A percentile compares a stretch with the other conserved stretches of the same genome.
These are phyloP conservation scores for Dryadomyces sulphureus DNA, from an alignment of 2,329 filamentous ascomycete species.

Conservation along the genomic window DNA sequence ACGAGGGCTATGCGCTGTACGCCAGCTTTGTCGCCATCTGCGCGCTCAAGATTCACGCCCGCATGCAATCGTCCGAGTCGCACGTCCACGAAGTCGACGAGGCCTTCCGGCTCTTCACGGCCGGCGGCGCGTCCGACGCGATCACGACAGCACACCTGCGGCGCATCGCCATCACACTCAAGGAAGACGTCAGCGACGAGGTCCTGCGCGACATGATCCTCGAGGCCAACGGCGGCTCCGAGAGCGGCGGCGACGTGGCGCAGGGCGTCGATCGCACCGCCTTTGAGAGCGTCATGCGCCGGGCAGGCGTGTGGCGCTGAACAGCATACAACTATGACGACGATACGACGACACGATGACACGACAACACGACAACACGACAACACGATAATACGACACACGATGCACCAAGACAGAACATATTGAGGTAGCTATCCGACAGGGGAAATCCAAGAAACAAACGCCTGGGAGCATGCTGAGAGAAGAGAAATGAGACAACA, in stretches of 20 bases:
- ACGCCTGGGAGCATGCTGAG: slow-evolving; percentile 2
- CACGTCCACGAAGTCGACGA: slow-evolving; percentile 58
- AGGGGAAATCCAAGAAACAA: background rate
- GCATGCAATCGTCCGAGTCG: slow-evolving; percentile 35
- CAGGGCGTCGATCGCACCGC: slow-evolving; percentile 63
- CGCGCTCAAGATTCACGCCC: slow-evolving; percentile 65
- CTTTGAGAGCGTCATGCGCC: slow-evolving; percentile 73
- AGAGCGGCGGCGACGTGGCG: slow-evolving; percentile 53
- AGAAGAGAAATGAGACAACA: background rate
- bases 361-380: background rate
- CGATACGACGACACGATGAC: background rate
- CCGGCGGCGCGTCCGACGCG: slow-evolving; percentile 31
- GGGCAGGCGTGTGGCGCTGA: slow-evolving; percentile 71
- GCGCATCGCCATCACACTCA: slow-evolving; percentile 64
- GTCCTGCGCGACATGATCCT: slow-evolving; percentile 85
- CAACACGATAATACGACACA: background rate
- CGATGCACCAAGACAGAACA: background rate
- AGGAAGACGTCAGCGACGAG: slow-evolving; percentile 61
- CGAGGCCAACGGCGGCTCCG: slow-evolving; percentile 72
- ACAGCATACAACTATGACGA: background rate
- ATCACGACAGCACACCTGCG: slow-evolving; percentile 71
- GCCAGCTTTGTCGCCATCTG: slow-evolving; percentile 75
- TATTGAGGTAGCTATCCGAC: background rate
- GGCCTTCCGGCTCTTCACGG: slow-evolving; percentile 70
- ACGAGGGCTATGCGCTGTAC: slow-evolving; percentile 64